Evolutionary conservation across 73 alveolate genomes (phyloP), one percentile per base, ranked within the genome.

Genomic region (Diophrys appendiculata): DNA sequence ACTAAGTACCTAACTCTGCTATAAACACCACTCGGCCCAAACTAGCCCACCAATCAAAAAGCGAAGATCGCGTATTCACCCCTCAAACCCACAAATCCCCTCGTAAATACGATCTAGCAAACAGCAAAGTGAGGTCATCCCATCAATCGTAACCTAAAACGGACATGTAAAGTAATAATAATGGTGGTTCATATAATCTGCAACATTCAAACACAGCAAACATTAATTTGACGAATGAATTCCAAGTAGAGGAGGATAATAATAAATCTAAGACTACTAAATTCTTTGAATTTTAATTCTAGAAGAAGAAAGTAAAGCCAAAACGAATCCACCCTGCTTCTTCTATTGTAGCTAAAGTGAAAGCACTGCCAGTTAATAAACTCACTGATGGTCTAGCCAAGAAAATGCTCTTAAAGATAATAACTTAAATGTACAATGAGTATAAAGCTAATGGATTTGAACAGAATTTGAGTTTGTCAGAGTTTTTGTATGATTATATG

Each of bases 401-500:
- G 52, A 82, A 82, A 29, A 82, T 82, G 90, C 33, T 82, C 26
- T 74, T 82, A 0, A 82, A 76, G 53, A 68, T 69, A 0, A 82
- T 82, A 24, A 52, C 68, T 24, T 32, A 54, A 32, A 69, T 82
- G 35, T 73, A 73, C 71, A 18, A 69, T 34, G 90, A 82, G 29
- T 72, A 78, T 30, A 32, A 30, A 28, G 54, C 72, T n/a, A 43
- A 34, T 24, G 27, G 32, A 32, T 24, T 69, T 53, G 77, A 60
- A 24, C 22, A 32, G 26, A 43, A 72, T 54, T 11, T 31, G n/a
- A 35, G 77, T 24, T 52, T 82, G 0, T 0, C 2, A 2, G 90
- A 82, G 34, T 74, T 73, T 67, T 55, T 88, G 22, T 90, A 90
- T 70, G 96, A 90, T 54, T 74, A 27, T 68, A 80, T 87, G 67